Conservation (phyloP, 495 filamentous ascomycete species). For the Sphaerosporella brunnea region DNA sequence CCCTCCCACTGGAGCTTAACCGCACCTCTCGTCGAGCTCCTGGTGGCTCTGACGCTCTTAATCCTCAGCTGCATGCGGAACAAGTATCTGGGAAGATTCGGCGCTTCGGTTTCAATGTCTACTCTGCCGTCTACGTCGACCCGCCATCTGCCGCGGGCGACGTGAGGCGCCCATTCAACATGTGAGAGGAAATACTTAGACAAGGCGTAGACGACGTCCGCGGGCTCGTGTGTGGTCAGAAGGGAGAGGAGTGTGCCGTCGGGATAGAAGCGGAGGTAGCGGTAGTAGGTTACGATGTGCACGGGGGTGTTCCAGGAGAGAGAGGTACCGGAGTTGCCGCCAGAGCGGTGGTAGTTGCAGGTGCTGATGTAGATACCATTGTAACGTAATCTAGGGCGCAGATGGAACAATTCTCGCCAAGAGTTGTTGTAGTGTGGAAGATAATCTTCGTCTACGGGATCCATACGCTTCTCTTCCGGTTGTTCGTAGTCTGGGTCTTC, state of each 20-base stretch:
- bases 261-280: constrained; percentile 86
- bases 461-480: constrained; percentile 23
- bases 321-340: constrained; percentile 31
- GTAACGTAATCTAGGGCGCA: constrained; percentile 73
- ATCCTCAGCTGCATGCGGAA: constrained; percentile 63
- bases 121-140: constrained; percentile 44
- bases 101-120: constrained; percentile 73
- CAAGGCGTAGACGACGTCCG: constrained; percentile 63
- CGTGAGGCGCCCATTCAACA: constrained; percentile 27
- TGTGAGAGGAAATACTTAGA: constrained; percentile 27
- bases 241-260: constrained; percentile 68
- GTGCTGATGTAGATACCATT: constrained; percentile 91
- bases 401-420: constrained; percentile 55
- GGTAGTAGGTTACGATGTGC: constrained; percentile 93
- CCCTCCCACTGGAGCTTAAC: constrained; percentile 80
- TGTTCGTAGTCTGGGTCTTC: constrained; percentile 9
- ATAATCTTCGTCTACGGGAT: constrained; percentile 29
- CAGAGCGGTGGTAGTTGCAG: constrained; percentile 79
- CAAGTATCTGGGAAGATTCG: constrained; percentile 45
- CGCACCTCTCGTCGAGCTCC: constrained; percentile 38
- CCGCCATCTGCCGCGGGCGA: constrained; percentile 23
- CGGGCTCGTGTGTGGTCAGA: constrained; percentile 59
- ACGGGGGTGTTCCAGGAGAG: constrained; percentile 51
- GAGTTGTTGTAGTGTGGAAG: constrained; percentile 30
- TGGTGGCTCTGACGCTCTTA: constrained; percentile 29